Conservation (phyloP, 2,329 filamentous ascomycete species). For the Aureobasidium sp. region DNA sequence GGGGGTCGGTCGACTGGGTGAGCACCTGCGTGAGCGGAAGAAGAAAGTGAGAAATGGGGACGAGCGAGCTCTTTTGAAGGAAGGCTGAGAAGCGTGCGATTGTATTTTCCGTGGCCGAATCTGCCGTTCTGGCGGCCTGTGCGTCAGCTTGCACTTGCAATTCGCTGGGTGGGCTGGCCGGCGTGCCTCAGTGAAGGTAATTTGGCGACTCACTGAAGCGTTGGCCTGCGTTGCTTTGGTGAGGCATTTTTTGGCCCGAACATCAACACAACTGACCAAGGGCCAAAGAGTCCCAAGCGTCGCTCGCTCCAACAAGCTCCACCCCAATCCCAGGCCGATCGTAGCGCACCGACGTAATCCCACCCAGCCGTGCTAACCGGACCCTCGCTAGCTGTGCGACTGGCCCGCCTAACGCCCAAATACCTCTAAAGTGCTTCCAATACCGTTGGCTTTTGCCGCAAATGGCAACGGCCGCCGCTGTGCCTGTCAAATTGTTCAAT, state of each 20-base stretch:
- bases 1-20: slow-evolving; percentile 12
- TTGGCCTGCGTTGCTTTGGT: slow-evolving; percentile 13
- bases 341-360: slow-evolving; percentile 16
- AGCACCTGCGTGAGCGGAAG: slow-evolving; percentile 15
- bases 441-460: background rate
- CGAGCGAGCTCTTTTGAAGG: slow-evolving; percentile 15
- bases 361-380: slow-evolving; percentile 15
- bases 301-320: slow-evolving; percentile 16
- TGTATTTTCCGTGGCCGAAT: slow-evolving; percentile 14
- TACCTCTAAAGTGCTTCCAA: background rate
- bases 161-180: slow-evolving; percentile 13
- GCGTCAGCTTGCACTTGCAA: slow-evolving; percentile 12
- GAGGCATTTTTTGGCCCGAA: slow-evolving; percentile 15
- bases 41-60: slow-evolving; percentile 10
- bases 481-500: slow-evolving; percentile 14
- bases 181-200: slow-evolving; percentile 15
- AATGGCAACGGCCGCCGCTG: background rate
- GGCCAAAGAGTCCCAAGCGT: slow-evolving; percentile 7
- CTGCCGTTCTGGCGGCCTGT: slow-evolving; percentile 15
- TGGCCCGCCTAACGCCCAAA: slow-evolving; percentile 1
- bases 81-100: slow-evolving; percentile 4
- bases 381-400: slow-evolving; percentile 13
- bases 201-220: slow-evolving; percentile 12
- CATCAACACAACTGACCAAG: slow-evolving; percentile 1
- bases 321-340: slow-evolving; percentile 16